phyloP scores from a whole-genome alignment of 2,329 filamentous ascomycete genomes.

The Hymenoscyphus linearis region DNA sequence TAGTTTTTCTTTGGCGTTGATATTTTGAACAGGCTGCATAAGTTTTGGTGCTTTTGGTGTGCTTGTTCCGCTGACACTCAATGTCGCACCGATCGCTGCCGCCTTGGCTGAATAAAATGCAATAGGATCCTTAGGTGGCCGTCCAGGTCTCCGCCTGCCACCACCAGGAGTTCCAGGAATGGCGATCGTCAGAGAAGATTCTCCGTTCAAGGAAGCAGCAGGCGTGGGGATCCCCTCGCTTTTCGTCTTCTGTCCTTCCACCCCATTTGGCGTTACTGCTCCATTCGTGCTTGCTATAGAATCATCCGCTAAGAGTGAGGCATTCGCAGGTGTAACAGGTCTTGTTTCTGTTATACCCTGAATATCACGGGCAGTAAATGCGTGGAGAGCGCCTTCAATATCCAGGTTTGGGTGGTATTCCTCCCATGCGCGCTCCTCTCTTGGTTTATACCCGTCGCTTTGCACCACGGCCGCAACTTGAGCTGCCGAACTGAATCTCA shows the following conservation, averaged over 20 bases:
- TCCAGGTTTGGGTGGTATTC: slow-evolving; percentile 96
- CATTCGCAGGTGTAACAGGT: slow-evolving; percentile 36
- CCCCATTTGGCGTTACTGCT: slow-evolving; percentile 18
- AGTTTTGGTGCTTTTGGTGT: slow-evolving; percentile 56
- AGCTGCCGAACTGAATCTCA: slow-evolving; percentile 40
- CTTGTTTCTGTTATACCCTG: slow-evolving; percentile 61
- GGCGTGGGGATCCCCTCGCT: slow-evolving; percentile 24
- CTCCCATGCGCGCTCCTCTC: slow-evolving; percentile 95
- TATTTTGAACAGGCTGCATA: slow-evolving; percentile 57
- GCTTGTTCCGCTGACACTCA: background rate
- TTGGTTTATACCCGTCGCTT: slow-evolving; percentile 92
- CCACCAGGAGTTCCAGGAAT: slow-evolving; percentile 35
- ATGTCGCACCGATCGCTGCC: slow-evolving; percentile 30
- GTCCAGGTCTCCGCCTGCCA: slow-evolving; percentile 55
- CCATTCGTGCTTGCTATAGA: slow-evolving; percentile 38
- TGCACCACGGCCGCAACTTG: slow-evolving; percentile 85
- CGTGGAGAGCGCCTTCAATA: slow-evolving; percentile 72
- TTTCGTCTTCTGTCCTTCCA: slow-evolving; percentile 21
- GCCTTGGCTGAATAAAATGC: slow-evolving; percentile 50
- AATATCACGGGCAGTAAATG: slow-evolving; percentile 79
- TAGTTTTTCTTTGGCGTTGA: slow-evolving; percentile 74
- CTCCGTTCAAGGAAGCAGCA: slow-evolving; percentile 21
- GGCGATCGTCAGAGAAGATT: slow-evolving; percentile 19
- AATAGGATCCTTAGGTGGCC: slow-evolving; percentile 57
- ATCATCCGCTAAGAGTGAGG: slow-evolving; percentile 33